Conservation (phyloP, 202 grass and related monocot genomes). For the Dendrocalamus latiflorus region DNA sequence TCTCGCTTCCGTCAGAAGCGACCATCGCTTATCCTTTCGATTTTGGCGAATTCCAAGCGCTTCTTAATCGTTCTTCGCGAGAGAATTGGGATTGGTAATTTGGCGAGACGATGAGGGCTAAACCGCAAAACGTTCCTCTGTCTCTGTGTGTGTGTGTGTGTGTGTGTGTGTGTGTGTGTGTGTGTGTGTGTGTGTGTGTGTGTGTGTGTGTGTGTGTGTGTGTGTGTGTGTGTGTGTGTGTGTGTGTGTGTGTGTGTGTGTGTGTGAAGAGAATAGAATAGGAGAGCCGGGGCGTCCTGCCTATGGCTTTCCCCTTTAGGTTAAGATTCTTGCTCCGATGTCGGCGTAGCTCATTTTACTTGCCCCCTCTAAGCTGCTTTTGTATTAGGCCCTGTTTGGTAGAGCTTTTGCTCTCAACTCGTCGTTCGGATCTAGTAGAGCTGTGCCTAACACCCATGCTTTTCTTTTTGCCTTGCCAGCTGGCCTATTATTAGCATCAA, state of each 20-base stretch:
- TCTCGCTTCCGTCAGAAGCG: not conserved
- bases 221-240: too few relatives aligned
- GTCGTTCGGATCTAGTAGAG: too few relatives aligned
- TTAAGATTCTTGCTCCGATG: slow-evolving; percentile 40
- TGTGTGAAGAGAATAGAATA: not conserved
- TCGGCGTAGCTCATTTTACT: slow-evolving; percentile 11
- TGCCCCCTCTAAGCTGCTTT: not conserved
- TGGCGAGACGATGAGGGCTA: not conserved
- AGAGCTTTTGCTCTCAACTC: too few relatives aligned
- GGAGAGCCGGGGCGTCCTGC: too few relatives aligned
- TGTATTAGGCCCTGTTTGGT: too few relatives aligned
- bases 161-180: too few relatives aligned
- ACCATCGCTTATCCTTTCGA: not conserved
- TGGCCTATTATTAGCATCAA: slow-evolving; percentile 13
- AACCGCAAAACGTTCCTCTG: not conserved
- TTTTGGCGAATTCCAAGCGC: not conserved
- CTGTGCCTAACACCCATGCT: too few relatives aligned
- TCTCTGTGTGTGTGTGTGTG: too few relatives aligned
- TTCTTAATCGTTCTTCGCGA: not conserved
- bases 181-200: too few relatives aligned
- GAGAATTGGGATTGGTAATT: not conserved
- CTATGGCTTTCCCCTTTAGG: slow-evolving; percentile 36
- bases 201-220: too few relatives aligned
- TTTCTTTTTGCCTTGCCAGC: slow-evolving; percentile 5
- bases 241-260: too few relatives aligned